Conservation (phyloP, 208 protist species). For the Leishmania major region DNA sequence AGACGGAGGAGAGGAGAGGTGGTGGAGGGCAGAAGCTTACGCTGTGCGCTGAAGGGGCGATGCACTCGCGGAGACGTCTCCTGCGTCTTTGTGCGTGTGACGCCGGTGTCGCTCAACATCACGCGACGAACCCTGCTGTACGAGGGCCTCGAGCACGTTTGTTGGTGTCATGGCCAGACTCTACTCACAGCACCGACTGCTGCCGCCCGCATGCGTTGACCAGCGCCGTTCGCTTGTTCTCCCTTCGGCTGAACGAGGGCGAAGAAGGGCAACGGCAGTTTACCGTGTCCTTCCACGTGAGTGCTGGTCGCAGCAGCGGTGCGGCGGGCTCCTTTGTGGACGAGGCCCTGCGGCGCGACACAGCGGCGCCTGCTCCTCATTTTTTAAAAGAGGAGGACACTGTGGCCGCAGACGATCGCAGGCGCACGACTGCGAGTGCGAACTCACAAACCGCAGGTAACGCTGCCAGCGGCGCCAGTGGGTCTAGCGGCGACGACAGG, state of each 20-base stretch:
- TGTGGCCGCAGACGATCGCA: neutral
- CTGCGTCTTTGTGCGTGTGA: neutral
- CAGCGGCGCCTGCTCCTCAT: neutral
- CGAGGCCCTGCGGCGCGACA: neutral
- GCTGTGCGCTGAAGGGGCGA: neutral
- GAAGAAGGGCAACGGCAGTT: neutral
- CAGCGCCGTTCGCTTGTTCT: neutral
- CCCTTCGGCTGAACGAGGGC: slow-evolving; percentile 1
- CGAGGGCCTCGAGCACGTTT: neutral
- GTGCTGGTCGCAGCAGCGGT: neutral
- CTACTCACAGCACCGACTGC: neutral
- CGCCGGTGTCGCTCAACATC: neutral
- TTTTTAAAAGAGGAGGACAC: neutral
- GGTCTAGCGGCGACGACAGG: neutral
- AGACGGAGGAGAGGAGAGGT: neutral
- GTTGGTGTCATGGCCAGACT: neutral
- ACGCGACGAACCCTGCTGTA: neutral
- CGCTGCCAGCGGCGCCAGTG: neutral
- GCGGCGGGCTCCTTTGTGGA: neutral
- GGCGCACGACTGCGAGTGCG: neutral
- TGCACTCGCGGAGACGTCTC: slow-evolving; percentile 5
- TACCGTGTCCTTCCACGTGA: neutral
- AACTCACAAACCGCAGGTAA: neutral
- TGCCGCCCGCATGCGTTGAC: neutral
- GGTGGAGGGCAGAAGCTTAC: neutral